Percentiles rank a stretch among this genome's conserved stretches.
Conservation (phyloP, 768 basidiomycete genomes). For the Phlebiopsis flavidoalba region DNA sequence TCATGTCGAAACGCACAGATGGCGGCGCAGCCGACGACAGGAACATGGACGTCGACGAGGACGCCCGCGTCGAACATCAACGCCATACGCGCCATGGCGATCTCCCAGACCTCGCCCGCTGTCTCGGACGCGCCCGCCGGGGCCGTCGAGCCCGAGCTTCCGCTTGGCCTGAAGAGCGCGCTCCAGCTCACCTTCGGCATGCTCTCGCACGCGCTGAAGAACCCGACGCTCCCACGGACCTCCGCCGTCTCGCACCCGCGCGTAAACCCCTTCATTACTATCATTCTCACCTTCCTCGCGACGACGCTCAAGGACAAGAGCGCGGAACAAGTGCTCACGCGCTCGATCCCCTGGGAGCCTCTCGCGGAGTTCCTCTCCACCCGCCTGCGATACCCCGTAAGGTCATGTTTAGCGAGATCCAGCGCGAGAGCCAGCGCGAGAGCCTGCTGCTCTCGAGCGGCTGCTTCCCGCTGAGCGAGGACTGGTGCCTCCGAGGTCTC, state of each 20-base stretch:
- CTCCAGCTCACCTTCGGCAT: conserved; percentile 75
- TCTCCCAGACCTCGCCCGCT: conserved; percentile 27
- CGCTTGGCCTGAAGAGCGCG: conserved; percentile 67
- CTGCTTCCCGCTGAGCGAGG: conserved; percentile 75
- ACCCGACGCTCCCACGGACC: conserved; percentile 56
- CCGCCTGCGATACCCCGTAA: conserved; percentile 49
- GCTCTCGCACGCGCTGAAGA: conserved; percentile 65
- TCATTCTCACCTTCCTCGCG: conserved; percentile 84
- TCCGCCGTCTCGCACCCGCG: conserved; percentile 43
- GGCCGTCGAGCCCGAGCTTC: conserved; percentile 38
- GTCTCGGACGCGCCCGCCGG: conserved; percentile 22
- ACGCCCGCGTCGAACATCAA: conserved; percentile 28
- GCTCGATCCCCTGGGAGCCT: conserved; percentile 79
- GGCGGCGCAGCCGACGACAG: conserved; percentile 37
- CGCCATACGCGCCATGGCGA: conserved; percentile 18
- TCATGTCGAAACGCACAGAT: conserved; percentile 28
- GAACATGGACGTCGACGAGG: conserved; percentile 65
- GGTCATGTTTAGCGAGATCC: conserved; percentile 30
- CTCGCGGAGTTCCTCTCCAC: conserved; percentile 63
- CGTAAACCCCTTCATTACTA: conserved; percentile 83
- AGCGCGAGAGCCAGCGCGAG: conserved; percentile 30
- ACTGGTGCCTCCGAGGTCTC: conserved; percentile 94
- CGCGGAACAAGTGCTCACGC: conserved; percentile 61
- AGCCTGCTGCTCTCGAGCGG: conserved; percentile 67
- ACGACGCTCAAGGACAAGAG: conserved; percentile 65